A percentile compares a stretch with the other conserved stretches of the same genome.
Evolutionary conservation across 441 rosid genomes (phyloP).

Genomic region (Breynia disticha): DNA sequence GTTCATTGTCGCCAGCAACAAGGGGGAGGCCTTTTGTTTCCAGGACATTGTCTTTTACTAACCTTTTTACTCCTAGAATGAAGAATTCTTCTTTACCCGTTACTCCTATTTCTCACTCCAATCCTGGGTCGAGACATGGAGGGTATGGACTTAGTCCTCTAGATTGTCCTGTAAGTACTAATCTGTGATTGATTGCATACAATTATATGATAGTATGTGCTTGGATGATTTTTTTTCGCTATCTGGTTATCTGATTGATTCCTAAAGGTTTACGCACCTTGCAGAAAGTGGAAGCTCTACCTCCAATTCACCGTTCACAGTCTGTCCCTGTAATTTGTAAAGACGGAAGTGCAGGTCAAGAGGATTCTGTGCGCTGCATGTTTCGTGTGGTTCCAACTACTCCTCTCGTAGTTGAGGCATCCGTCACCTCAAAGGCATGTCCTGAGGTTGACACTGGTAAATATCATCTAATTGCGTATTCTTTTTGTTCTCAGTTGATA

Average conservation of each 20-base stretch:
- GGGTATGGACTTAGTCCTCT: constrained; percentile 30
- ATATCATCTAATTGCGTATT: neutral
- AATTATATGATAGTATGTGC: too few relatives aligned
- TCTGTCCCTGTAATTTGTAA: constrained; percentile 71
- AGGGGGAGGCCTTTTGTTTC: constrained; percentile 37
- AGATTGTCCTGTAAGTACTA: constrained; percentile 30
- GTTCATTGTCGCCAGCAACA: constrained; percentile 30
- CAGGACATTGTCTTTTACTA: constrained; percentile 66
- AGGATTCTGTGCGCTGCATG: constrained; percentile 35
- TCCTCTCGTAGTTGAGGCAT: constrained; percentile 27
- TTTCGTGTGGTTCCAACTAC: constrained; percentile 71
- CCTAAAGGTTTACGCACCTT: constrained; percentile 21
- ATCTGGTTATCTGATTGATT: constrained; percentile 12
- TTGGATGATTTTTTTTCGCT: neutral
- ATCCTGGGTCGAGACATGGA: constrained; percentile 81
- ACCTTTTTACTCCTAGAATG: constrained; percentile 45
- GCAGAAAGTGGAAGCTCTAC: constrained; percentile 51
- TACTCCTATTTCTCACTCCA: constrained; percentile 64
- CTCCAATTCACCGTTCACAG: constrained; percentile 72
- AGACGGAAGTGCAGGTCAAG: constrained; percentile 44
- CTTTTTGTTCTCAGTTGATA: neutral
- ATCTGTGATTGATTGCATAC: constrained; percentile 5
- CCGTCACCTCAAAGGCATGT: constrained; percentile 20
- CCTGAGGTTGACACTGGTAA: constrained; percentile 37
- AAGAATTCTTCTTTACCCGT: constrained; percentile 63